Evolutionary conservation across 306 rosid species (phyloP), one percentile per base, ranked within the genome.

Genomic region (Abrus precatorius): DNA sequence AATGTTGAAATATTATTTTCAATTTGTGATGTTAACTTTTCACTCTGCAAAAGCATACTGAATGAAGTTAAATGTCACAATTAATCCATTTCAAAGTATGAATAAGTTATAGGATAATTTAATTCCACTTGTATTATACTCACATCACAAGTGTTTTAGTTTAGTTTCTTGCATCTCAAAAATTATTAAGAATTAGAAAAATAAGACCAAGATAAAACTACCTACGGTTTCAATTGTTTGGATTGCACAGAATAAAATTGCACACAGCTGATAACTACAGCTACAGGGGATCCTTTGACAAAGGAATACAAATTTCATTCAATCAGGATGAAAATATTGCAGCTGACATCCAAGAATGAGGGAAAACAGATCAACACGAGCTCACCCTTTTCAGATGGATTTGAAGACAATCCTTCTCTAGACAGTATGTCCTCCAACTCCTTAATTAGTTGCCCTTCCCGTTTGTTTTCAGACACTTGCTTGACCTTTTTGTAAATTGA

Each of bases 341-440:
- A 67, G 64, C 64, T n/a, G 56, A 82, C 48, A 86, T 47, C 54
- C 28, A 29, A 36, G 43, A 65, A 60, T 30, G 36, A 69, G 20
- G 47, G 67, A 66, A 28, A 77, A 75, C 10, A 69, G 49, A 66
- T 64, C 82, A 67, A 34, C 40, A 68, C 56, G 76, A 53, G 45
- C 82, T 80, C 80, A 95, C 98, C 99, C 91, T 93, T 95, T 80
- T 95, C 99, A 12, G 92, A 57, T 72, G 99, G 93, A 88, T 87
- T 88, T 74, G 95, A 80, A 75, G 98, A 89, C 68, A 95, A 79
- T 77, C 99, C 99, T 89, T 93, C 99, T 85, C 66, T 89, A 74
- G 96, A 85, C 6, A 95, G 87, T 77, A 95, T 95, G 50, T 91
- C 98, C 89, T 88, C 94, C 79, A 95, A 84, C 89, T 90, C 99